Conservation (phyloP, 345 rosid species). For the Geranium rotundifolium region DNA sequence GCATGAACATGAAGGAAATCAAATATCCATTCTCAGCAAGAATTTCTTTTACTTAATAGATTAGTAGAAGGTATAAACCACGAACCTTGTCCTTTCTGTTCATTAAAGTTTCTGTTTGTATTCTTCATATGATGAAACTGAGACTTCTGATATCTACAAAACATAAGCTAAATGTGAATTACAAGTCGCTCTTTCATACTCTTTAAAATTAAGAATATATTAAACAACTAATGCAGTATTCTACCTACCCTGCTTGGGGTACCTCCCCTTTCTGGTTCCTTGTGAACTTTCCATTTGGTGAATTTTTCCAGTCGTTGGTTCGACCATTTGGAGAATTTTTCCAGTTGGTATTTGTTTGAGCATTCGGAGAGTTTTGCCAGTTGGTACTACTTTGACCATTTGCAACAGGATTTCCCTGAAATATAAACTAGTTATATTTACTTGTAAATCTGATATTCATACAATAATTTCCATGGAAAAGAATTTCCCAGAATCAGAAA, state of each 20-base stretch:
- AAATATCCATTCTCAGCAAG: not conserved
- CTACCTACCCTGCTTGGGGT: slow-evolving; percentile 33
- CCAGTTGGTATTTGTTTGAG: not conserved
- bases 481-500: not conserved
- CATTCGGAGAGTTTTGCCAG: not conserved
- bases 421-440: slow-evolving; percentile 8
- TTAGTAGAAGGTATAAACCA: slow-evolving; percentile 4
- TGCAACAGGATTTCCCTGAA: slow-evolving; percentile 28
- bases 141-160: slow-evolving; percentile 42
- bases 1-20: not conserved
- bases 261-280: slow-evolving; percentile 22
- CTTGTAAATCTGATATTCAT: not conserved
- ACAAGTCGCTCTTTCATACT: slow-evolving; percentile 3
- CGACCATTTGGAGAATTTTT: not conserved
- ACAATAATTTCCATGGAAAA: not conserved
- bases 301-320: slow-evolving; percentile 20
- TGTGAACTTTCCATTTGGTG: slow-evolving; percentile 23
- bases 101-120: slow-evolving; percentile 40
- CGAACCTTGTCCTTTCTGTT: slow-evolving; percentile 41
- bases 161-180: slow-evolving; percentile 12
- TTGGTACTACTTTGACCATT: slow-evolving; percentile 5
- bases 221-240: slow-evolving; percentile 5
- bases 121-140: slow-evolving; percentile 31
- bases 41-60: not conserved
- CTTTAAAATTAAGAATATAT: not conserved